These are phyloP conservation scores for Plasmodium vinckei DNA, from an alignment of 169 alveolate genomes.

Conservation along the genomic window DNA sequence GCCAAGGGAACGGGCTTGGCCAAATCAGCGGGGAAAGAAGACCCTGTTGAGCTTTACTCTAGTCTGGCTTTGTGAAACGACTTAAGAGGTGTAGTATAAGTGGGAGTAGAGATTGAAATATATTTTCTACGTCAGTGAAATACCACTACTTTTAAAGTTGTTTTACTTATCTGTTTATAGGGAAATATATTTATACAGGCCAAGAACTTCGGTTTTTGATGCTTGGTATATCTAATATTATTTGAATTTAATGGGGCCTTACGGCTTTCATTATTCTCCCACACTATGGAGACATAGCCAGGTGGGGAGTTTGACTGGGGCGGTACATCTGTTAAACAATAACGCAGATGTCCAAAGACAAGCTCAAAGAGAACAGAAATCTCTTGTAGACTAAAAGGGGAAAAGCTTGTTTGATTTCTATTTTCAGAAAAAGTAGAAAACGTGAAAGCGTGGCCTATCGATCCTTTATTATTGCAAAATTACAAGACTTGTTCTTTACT, in stretches of 20 bases:
- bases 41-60: conserved; percentile 96
- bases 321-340: conserved; percentile 93
- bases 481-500: conserved; percentile 12
- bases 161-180: conserved; percentile 91
- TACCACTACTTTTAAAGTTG: conserved; percentile 91
- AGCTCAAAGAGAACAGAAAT: conserved; percentile 95
- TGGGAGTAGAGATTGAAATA: conserved; percentile 84
- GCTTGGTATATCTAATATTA: too few relatives aligned
- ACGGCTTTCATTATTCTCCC: too few relatives aligned
- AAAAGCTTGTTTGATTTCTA: conserved; percentile 93
- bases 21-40: conserved; percentile 95
- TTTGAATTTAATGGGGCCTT: too few relatives aligned
- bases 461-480: conserved; percentile 31
- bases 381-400: conserved; percentile 94
- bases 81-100: conserved; percentile 92
- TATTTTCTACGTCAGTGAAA: conserved; percentile 88
- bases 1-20: conserved; percentile 96
- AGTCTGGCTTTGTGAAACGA: conserved; percentile 94
- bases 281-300: conserved; percentile 90
- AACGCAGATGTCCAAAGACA: conserved; percentile 94
- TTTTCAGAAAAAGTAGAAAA: conserved; percentile 93
- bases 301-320: conserved; percentile 97
- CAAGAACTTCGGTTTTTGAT: too few relatives aligned
- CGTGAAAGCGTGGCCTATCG: conserved; percentile 93
- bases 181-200: too few relatives aligned